Conservation (phyloP, 2,329 filamentous ascomycete species). For the Epichloe gansuensis region DNA sequence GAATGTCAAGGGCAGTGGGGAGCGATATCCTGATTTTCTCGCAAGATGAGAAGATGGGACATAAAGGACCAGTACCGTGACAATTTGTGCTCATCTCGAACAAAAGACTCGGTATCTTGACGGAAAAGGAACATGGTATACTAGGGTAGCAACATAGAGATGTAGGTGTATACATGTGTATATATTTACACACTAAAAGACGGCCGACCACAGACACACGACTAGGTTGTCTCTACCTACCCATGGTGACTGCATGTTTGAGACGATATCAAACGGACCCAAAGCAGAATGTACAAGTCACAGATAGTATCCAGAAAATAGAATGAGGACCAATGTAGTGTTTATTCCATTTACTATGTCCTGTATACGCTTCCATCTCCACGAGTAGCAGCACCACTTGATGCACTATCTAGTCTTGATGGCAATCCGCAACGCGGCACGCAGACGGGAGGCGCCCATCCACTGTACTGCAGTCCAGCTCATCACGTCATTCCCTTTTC, state of each 20-base stretch:
- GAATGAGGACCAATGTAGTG: background rate
- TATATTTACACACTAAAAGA: no score
- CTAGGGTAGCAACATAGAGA: no score
- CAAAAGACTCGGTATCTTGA: no score
- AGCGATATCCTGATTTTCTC: background rate
- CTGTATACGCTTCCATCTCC: background rate
- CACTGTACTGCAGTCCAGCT: background rate
- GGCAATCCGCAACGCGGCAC: slow-evolving; percentile 2
- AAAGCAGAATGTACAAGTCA: no score
- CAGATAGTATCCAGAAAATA: background rate
- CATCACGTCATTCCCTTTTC: background rate
- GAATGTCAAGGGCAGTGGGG: background rate
- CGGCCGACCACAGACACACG: no score
- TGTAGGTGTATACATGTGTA: no score
- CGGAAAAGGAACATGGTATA: no score
- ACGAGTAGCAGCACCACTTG: slow-evolving; percentile 6
- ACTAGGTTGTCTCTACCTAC: no score
- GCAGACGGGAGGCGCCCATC: background rate
- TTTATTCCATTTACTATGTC: background rate
- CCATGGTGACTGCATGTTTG: background rate
- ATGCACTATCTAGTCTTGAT: slow-evolving; percentile 3
- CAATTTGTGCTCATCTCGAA: no score
- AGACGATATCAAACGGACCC: no score
- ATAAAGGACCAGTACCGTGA: no score
- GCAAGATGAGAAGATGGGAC: no score